phyloP scores from a whole-genome alignment of 805 yeast genomes.

The Candida insectorum region DNA sequence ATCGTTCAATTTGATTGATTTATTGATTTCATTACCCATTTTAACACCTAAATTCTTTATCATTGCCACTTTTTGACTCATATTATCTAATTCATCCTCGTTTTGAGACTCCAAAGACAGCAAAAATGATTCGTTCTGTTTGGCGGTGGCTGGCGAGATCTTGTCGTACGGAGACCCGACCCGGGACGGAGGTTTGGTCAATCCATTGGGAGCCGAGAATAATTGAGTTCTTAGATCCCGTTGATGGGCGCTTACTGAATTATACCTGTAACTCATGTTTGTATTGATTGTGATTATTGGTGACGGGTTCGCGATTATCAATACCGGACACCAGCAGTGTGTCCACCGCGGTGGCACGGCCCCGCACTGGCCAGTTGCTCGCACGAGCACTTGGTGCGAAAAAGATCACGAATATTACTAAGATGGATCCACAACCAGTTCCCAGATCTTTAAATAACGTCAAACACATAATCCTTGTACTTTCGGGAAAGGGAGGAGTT shows the following conservation, averaged over 20 bases:
- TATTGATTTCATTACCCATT: slow-evolving; percentile 45
- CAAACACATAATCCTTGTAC: slow-evolving; percentile 73
- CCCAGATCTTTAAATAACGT: slow-evolving; percentile 46
- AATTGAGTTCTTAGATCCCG: slow-evolving; percentile 42
- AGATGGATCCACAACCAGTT: slow-evolving; percentile 6
- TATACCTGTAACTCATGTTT: slow-evolving; percentile 25
- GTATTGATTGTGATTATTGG: no score
- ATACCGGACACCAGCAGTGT: not conserved
- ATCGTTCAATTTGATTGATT: slow-evolving; percentile 37
- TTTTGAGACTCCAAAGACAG: slow-evolving; percentile 43
- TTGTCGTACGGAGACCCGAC: slow-evolving; percentile 40
- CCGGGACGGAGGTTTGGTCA: slow-evolving; percentile 16
- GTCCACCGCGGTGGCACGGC: not conserved
- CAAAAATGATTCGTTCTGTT: slow-evolving; percentile 40
- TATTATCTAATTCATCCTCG: slow-evolving; percentile 37
- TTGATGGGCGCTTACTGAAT: slow-evolving; percentile 35
- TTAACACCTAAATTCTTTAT: slow-evolving; percentile 38
- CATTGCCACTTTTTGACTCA: slow-evolving; percentile 40
- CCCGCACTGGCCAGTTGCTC: not conserved
- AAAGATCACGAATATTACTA: no score
- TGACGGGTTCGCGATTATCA: no score
- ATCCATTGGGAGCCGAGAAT: slow-evolving; percentile 23
- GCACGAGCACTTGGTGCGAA: no score
- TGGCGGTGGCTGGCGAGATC: slow-evolving; percentile 23
- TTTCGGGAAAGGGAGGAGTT: slow-evolving; percentile 96